These are phyloP conservation scores for Polyplosphaeria fusca DNA, from an alignment of 495 filamentous ascomycete genomes.

Conservation along the genomic window DNA sequence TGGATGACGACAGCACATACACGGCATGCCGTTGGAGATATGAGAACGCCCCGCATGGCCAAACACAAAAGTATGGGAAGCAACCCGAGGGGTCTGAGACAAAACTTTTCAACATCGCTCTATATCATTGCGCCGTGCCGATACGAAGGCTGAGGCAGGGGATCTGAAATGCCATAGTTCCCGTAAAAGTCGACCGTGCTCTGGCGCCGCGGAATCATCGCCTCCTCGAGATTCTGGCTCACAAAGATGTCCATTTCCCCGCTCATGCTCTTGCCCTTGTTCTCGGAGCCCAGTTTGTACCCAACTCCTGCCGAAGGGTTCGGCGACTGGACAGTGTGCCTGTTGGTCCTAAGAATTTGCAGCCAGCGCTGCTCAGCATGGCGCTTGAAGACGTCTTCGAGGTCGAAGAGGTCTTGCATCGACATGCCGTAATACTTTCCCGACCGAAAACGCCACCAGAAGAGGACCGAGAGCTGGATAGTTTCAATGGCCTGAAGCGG, in stretches of 20 bases:
- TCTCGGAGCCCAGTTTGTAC: conserved; percentile 17
- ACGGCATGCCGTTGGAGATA: too few species aligned
- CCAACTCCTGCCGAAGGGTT: conserved; percentile 21
- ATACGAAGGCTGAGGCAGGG: conserved; percentile 23
- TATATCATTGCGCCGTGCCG: conserved; percentile 24
- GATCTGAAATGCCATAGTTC: conserved; percentile 26
- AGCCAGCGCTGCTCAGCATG: conserved; percentile 26
- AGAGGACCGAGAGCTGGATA: conserved; percentile 19
- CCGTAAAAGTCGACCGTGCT: conserved; percentile 29
- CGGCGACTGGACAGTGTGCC: conserved; percentile 2
- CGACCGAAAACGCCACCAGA: conserved; percentile 24
- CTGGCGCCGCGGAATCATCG: conserved; percentile 6
- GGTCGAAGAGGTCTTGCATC: conserved; percentile 26
- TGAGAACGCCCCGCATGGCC: too few species aligned
- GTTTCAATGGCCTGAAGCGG: conserved; percentile 14
- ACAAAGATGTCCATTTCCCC: conserved; percentile 26
- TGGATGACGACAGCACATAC: too few species aligned
- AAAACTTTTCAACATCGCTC: background rate
- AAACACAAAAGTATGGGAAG: too few species aligned
- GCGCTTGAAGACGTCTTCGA: conserved; percentile 30
- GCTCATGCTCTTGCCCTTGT: conserved; percentile 20
- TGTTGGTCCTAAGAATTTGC: conserved; percentile 15
- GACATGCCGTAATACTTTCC: conserved; percentile 20
- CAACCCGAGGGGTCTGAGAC: too few species aligned
- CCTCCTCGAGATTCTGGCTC: conserved; percentile 19